Evolutionary conservation across 2,329 filamentous ascomycete species (phyloP), one percentile per base, ranked within the genome.

Genomic region (Exophiala oligosperma): DNA sequence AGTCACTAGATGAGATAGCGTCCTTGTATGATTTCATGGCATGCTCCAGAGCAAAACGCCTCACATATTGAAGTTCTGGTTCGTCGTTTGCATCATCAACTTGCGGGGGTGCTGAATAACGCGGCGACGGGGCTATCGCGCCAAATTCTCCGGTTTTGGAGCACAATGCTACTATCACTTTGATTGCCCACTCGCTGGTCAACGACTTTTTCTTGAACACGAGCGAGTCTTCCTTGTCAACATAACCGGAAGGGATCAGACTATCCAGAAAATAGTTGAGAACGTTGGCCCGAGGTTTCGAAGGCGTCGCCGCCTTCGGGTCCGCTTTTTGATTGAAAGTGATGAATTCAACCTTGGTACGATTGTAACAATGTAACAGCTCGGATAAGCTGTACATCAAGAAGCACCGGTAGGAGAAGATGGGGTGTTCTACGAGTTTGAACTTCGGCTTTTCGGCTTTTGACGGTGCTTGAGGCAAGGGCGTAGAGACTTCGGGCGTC

Each of bases 281-380:
- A 44, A 97, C 89, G 62, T 90, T 92, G 9, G 93, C 92, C 41
- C 94, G 87, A 56, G 94, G 94, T 74, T 97, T 97, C 14, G 95
- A 92, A 4, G 94, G 94, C 1, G 94, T 97, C 54, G 86, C 87
- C 9, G 88, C 88, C 66, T 91, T 88, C 46, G 91, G 83, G 48
- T 93, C 91, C 5, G 91, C 88, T 70, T 92, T 96, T 60, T 93
- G 88, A 65, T 95, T 97, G 77, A 97, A 99, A 73, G 97, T 97
- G 78, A 99, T 97, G 71, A 99, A 97, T 71, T 99, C 95, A 44
- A 99, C 85, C 80, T 99, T 99, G 7, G 92, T 91, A 54, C 92
- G 87, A 66, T 92, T 96, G 76, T 97, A 99, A 69, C 89, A 95
- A 57, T 90, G 87, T 12, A 99, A 80, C 12, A 99, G 83, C 73